Evolutionary conservation across 2,329 filamentous ascomycete genomes (phyloP), one percentile per base, ranked within the genome.

Genomic region (Hysterium pulicare): DNA sequence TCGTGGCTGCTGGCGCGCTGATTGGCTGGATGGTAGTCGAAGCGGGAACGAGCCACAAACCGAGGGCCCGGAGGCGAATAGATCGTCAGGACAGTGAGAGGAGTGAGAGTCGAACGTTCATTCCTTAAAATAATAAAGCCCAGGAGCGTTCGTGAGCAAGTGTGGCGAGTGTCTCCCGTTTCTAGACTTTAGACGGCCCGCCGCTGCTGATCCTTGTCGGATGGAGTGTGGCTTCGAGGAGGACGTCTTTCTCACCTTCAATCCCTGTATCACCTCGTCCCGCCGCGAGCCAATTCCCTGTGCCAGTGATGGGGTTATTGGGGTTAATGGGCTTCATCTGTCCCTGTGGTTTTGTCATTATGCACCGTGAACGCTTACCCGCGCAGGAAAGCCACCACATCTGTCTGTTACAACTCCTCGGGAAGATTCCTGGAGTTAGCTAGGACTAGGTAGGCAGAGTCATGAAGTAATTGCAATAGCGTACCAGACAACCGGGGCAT

Each of bases 111-210:
- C 24, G 24, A 7, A 8, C 8, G 24, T 8, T 28, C 8, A 7
- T 8, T 28, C 8, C 24, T 28, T 28, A 28, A 28, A 28, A 28
- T 28, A 28, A 28, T 28, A 8, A 28, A 28, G 24, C 24, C 8
- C 13, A 13, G 24, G 24, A 28, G 24, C 24, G 24, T 28, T 28
- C 24, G 34, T 13, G 11, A 38, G 21, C 23, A 45, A 55, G 49
- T 61, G 62, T 66, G 62, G 62, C 61, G 59, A 66, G 59, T 62
- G 51, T 52, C 45, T 45, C 41, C 48, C 43, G 54, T 57, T 59
- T 62, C 59, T 64, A 62, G 61, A 61, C 53, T 58, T 42, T 28
- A 30, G 5, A 34, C 61, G 61, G 54, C 61, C 32, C 8, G 13
- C 58, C 46, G 49, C 51, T 53, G 61, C 55, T 61, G 54, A 59